phyloP scores from a whole-genome alignment of 1,284 basidiomycete genomes.

The Coniferiporia sulphurascens region DNA sequence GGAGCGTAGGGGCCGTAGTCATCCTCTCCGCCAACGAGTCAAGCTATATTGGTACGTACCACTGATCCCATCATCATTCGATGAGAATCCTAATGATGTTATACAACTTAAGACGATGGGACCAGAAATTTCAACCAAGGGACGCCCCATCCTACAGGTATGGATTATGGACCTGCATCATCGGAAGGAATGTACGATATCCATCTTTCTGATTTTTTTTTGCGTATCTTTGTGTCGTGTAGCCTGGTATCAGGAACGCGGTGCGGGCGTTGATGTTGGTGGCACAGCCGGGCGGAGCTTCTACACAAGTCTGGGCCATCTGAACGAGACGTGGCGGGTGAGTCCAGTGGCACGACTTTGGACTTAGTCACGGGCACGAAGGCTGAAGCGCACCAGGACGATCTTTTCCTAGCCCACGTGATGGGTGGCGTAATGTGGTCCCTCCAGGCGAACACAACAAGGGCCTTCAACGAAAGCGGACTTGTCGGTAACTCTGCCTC shows the following conservation, averaged over 20 bases:
- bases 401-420: constrained; percentile 63
- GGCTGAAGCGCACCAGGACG: constrained; percentile 35
- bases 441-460: constrained; percentile 55
- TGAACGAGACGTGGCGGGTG: constrained; percentile 65
- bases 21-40: constrained; percentile 66
- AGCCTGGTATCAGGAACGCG: constrained; percentile 79
- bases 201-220: not conserved
- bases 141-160: constrained; percentile 59
- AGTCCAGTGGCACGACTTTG: constrained; percentile 17
- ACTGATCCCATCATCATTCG: not conserved
- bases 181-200: not conserved
- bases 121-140: constrained; percentile 52
- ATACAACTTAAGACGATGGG: constrained; percentile 38
- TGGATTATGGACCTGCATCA: constrained; percentile 9
- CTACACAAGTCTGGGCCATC: constrained; percentile 76
- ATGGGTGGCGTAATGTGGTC: constrained; percentile 72
- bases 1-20: constrained; percentile 58
- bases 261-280: constrained; percentile 47
- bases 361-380: not conserved
- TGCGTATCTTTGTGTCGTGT: constrained; percentile 1
- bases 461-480: constrained; percentile 45
- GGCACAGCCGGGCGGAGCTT: constrained; percentile 67
- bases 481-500: constrained; percentile 35
- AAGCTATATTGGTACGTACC: constrained; percentile 51
- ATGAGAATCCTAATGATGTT: constrained; percentile 2